phyloP scores from a whole-genome alignment of 495 filamentous ascomycete species.

The Tuber aestivum region DNA sequence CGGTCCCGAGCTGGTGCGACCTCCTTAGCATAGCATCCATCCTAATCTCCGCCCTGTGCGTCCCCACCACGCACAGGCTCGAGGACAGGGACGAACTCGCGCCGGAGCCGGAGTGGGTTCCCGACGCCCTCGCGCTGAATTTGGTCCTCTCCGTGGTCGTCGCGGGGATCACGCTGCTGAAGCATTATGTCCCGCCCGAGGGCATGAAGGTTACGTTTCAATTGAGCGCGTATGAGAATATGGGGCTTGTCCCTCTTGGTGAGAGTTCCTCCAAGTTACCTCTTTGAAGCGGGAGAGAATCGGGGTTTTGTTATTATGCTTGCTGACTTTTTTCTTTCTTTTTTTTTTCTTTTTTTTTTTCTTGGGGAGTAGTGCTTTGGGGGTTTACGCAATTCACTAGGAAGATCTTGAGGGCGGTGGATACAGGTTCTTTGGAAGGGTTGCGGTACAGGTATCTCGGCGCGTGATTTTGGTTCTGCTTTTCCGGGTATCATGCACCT shows the following conservation, averaged over 20 bases:
- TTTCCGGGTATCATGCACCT: not conserved
- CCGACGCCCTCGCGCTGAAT: not conserved
- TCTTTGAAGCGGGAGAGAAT: not conserved
- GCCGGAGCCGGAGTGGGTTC: not conserved
- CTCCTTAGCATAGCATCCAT: not conserved
- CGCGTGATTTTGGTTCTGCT: not conserved
- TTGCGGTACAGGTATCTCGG: not conserved
- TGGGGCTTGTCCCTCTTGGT: not conserved
- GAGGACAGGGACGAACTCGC: not conserved
- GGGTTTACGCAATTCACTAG: not conserved
- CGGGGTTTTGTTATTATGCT: not conserved
- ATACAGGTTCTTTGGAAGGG: not conserved
- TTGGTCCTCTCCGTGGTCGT: not conserved
- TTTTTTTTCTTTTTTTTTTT: too few relatives aligned
- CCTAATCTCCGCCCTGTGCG: not conserved
- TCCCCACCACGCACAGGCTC: not conserved
- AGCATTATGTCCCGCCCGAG: not conserved
- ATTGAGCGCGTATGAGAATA: not conserved
- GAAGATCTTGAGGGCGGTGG: not conserved
- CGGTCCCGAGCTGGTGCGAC: not conserved
- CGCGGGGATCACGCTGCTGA: not conserved
- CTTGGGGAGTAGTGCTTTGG: not conserved
- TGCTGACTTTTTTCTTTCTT: not conserved
- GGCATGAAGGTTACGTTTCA: not conserved
- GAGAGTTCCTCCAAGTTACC: not conserved